phyloP scores from a whole-genome alignment of 1,139 yeast species.

The Meyerozyma carpophila region DNA sequence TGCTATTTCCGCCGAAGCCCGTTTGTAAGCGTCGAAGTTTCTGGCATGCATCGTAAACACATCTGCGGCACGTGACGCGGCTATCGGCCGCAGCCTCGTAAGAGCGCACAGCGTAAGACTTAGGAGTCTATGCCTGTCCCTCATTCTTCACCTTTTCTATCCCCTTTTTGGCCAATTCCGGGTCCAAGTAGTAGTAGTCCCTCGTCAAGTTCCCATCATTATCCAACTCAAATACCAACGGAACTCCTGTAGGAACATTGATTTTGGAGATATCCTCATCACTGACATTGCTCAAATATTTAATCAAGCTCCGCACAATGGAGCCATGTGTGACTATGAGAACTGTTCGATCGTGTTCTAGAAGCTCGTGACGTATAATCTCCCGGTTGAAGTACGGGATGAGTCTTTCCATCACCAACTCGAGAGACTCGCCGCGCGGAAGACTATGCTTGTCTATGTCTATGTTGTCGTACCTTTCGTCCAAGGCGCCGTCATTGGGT shows the following conservation, averaged over 20 bases:
- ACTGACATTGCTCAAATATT: constrained; percentile 49
- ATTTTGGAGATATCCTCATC: constrained; percentile 61
- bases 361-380: constrained; percentile 25
- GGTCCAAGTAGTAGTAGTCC: constrained; percentile 58
- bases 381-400: constrained; percentile 47
- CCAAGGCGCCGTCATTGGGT: constrained; percentile 31
- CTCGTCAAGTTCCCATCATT: constrained; percentile 37
- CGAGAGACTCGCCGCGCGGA: constrained; percentile 67
- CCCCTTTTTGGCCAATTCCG: constrained; percentile 60
- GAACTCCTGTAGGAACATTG: constrained; percentile 77
- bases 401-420: constrained; percentile 59
- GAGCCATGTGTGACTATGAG: constrained; percentile 74
- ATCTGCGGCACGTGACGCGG: background rate
- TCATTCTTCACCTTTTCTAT: constrained; percentile 62
- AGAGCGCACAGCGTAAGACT: too few species aligned
- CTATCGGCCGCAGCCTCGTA: too few species aligned
- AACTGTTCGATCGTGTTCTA: constrained; percentile 40
- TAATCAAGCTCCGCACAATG: constrained; percentile 63
- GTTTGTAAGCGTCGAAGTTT: constrained; percentile 1
- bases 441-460: constrained; percentile 22
- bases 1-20: background rate
- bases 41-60: background rate
- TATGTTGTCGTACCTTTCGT: constrained; percentile 36
- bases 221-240: constrained; percentile 53
- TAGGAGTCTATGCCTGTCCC: constrained; percentile 25